Evolutionary conservation across 106 monocot genomes (phyloP).

Genomic region (Allium sativum): DNA sequence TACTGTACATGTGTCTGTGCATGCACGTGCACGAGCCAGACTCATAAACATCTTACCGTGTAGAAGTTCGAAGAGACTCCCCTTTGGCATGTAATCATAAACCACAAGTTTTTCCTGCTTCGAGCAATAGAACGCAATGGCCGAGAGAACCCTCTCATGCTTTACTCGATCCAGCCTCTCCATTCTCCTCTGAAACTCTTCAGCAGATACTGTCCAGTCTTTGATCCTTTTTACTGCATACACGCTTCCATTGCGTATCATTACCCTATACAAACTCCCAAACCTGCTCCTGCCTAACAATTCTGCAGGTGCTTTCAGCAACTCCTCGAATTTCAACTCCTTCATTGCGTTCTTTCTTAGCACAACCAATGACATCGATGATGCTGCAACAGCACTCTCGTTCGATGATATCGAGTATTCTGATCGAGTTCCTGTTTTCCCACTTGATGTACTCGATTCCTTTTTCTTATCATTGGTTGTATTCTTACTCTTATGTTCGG

Average conservation of each 20-base stretch:
- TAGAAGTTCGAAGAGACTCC: conserved; percentile 42
- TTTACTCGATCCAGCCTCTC: conserved; percentile 15
- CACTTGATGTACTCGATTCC: not conserved
- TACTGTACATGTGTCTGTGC: too few relatives aligned
- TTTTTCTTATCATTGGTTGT: not conserved
- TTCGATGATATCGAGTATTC: conserved; percentile 17
- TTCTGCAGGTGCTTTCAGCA: conserved; percentile 50
- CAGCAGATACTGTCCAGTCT: conserved; percentile 9
- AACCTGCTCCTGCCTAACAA: conserved; percentile 32
- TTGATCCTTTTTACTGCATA: conserved; percentile 46
- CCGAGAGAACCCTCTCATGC: conserved; percentile 25
- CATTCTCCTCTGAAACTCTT: conserved; percentile 35
- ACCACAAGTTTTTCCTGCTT: conserved; percentile 60
- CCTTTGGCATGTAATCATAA: conserved; percentile 35
- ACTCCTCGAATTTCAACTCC: conserved; percentile 30
- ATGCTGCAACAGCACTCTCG: not conserved
- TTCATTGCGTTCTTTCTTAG: conserved; percentile 5
- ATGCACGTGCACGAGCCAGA: too few relatives aligned
- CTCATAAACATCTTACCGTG: conserved; percentile 20
- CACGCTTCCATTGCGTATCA: conserved; percentile 12
- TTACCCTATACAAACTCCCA: conserved; percentile 40
- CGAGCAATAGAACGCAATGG: conserved; percentile 38
- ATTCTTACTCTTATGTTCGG: not conserved
- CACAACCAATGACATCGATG: conserved; percentile 16
- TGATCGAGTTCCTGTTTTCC: not conserved